Base-by-base conservation (phyloP, 345 rosid genomes). In the Eutrema heterophyllum region DNA sequence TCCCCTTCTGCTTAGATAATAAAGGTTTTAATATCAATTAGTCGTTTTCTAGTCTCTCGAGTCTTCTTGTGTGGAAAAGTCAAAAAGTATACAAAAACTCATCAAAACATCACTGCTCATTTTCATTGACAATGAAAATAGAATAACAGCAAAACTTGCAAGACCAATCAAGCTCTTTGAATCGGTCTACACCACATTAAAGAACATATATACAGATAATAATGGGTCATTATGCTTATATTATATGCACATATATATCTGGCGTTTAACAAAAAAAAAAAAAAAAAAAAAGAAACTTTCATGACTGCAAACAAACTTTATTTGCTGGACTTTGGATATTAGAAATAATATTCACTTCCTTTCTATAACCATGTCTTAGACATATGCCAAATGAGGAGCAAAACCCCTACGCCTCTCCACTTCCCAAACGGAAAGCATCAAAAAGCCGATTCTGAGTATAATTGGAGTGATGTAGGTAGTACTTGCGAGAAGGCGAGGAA, bases 381-480 rank as follows among this genome's bases (percentile, higher is more conserved):
- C 16, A 67, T 68, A 65, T 65, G 65, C 76, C 74, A 68, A 21
- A 87, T 83, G 89, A 85, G 78, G 87, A 78, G 72, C 68, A 77
- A 67, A 79, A 35, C 81, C 9, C 75, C 74, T 15, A 36, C 63
- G 18, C 79, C 79, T 45, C 75, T 12, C 13, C 70, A 35, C 35
- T 61, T 41, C 30, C 65, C 85, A 9, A 67, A 66, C 65, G 60
- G 59, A 57, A 60, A 74, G 27, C 75, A 53, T 35, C 56, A 61
- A 13, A 33, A 32, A 45, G 14, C 52, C 39, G 62, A 18, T 3
- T 67, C 67, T 48, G 83, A 18, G 36, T 57, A 50, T 66, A 52
- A 27, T 14, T 77, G 80, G 80, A 59, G 49, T 35, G 70, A 50
- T 58, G 36, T 45, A 64, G 67, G 48, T 51, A 14, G 48, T 51